These are phyloP conservation scores for Penicillium nordicum DNA, from an alignment of 2,329 filamentous ascomycete species.

Conservation along the genomic window DNA sequence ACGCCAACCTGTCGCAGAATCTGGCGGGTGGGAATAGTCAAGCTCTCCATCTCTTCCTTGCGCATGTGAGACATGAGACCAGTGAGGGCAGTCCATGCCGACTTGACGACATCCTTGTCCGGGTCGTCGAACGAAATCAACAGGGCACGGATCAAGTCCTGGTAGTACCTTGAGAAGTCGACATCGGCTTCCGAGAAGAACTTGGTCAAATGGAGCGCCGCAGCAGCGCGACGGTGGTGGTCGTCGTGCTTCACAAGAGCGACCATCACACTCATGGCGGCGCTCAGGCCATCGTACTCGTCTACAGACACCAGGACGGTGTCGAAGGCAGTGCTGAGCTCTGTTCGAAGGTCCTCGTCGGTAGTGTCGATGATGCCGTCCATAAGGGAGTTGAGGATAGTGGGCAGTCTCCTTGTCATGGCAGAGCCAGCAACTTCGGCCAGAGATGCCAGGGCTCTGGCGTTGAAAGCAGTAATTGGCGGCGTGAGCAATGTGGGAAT, in stretches of 20 bases:
- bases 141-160: slow-evolving; percentile 85
- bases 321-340: slow-evolving; percentile 79
- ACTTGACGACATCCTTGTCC: slow-evolving; percentile 79
- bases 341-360: slow-evolving; percentile 68
- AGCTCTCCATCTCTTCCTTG: slow-evolving; percentile 96
- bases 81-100: slow-evolving; percentile 80
- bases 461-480: slow-evolving; percentile 92
- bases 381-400: slow-evolving; percentile 89
- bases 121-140: slow-evolving; percentile 89
- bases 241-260: slow-evolving; percentile 88
- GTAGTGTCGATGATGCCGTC: slow-evolving; percentile 75
- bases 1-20: slow-evolving; percentile 86
- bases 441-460: slow-evolving; percentile 85
- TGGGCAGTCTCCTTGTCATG: slow-evolving; percentile 86
- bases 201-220: slow-evolving; percentile 73
- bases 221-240: slow-evolving; percentile 74
- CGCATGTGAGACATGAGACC: slow-evolving; percentile 84
- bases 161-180: slow-evolving; percentile 94
- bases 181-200: slow-evolving; percentile 80
- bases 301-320: slow-evolving; percentile 89
- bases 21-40: slow-evolving; percentile 82
- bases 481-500: slow-evolving; percentile 87
- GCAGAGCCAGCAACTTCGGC: slow-evolving; percentile 85
- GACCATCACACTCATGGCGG: slow-evolving; percentile 89
- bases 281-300: slow-evolving; percentile 93